Percentiles rank a stretch among this genome's conserved stretches.
These are phyloP conservation scores for Ambrosia trifida DNA, from an alignment of 129 eudicot genomes.

Conservation along the genomic window DNA sequence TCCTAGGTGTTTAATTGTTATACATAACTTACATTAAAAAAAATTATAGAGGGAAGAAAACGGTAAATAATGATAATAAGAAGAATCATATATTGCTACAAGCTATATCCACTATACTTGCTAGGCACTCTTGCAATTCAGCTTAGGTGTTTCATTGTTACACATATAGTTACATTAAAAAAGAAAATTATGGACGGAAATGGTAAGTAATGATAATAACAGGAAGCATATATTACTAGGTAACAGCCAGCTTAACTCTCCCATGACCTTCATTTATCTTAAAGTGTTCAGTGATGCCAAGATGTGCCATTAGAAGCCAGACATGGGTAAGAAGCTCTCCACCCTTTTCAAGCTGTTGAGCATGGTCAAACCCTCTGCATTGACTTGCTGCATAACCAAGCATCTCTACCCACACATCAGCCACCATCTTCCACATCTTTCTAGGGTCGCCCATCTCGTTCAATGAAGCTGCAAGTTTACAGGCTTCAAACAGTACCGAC, in stretches of 20 bases:
- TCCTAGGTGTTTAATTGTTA: too few relatives aligned
- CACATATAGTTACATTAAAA: too few relatives aligned
- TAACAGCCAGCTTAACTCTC: conserved; percentile 37
- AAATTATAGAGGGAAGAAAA: too few relatives aligned
- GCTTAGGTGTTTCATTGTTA: too few relatives aligned
- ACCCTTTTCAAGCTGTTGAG: conserved; percentile 49
- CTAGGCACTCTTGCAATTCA: too few relatives aligned
- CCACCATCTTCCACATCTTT: conserved; percentile 36
- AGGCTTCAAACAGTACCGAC: conserved; percentile 50
- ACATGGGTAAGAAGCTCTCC: conserved; percentile 45
- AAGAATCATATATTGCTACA: too few relatives aligned
- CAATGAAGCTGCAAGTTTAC: conserved; percentile 37
- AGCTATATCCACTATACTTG: not conserved
- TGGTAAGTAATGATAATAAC: too few relatives aligned
- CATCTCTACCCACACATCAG: conserved; percentile 51
- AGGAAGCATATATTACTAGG: not conserved
- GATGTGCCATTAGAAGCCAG: conserved; percentile 49
- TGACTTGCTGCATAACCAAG: conserved; percentile 46
- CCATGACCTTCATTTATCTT: conserved; percentile 42
- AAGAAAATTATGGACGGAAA: too few relatives aligned
- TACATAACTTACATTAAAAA: too few relatives aligned
- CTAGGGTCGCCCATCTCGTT: not conserved
- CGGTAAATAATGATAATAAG: too few relatives aligned
- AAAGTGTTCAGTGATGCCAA: conserved; percentile 42
- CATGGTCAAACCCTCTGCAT: conserved; percentile 44